phyloP scores from a whole-genome alignment of 2,329 filamentous ascomycete species.

The Akanthomyces dipterigenus region DNA sequence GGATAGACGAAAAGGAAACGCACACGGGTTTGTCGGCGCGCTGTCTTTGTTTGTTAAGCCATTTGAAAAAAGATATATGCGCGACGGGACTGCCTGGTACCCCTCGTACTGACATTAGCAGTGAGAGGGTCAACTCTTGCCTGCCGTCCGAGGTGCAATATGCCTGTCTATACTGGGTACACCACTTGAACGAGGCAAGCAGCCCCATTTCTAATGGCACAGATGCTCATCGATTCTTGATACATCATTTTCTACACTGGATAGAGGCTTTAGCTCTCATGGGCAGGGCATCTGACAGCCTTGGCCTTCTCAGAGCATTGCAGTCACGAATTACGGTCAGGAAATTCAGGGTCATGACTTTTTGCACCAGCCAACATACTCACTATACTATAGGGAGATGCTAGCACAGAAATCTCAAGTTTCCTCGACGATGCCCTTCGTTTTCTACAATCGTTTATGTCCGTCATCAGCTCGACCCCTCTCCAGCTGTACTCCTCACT shows the following conservation, averaged over 20 bases:
- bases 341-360: neutral
- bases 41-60: neutral
- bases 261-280: neutral
- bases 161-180: neutral
- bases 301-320: neutral
- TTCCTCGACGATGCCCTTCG: neutral
- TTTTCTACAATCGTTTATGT: neutral
- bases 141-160: neutral
- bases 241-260: neutral
- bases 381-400: neutral
- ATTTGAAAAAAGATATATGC: neutral
- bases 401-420: neutral
- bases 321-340: neutral
- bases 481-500: conserved; percentile 1
- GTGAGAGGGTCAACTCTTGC: neutral
- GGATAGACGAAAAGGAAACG: conserved; percentile 24
- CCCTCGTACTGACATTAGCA: neutral
- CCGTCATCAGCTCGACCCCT: neutral
- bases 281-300: neutral
- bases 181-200: neutral
- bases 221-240: neutral
- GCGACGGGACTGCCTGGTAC: neutral
- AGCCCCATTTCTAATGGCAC: neutral
- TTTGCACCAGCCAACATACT: neutral
- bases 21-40: neutral